These are phyloP conservation scores for Pyricularia pennisetigena DNA, from an alignment of 2,329 filamentous ascomycete species.

Conservation along the genomic window DNA sequence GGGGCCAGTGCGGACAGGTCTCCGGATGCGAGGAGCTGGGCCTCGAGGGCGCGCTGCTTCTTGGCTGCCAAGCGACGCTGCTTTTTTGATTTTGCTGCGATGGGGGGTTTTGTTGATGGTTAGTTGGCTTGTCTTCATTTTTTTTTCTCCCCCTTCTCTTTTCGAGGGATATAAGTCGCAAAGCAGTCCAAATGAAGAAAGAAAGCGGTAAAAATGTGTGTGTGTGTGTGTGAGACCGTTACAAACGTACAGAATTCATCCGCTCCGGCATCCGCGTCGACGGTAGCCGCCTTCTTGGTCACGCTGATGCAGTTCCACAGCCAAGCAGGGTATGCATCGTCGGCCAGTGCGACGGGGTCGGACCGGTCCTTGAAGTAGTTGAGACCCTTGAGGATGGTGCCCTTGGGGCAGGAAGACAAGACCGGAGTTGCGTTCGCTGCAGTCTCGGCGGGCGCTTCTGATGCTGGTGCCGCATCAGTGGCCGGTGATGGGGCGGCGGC, in stretches of 20 bases:
- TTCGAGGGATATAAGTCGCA: not conserved
- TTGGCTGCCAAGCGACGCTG: slow-evolving; percentile 64
- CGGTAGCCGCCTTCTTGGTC: slow-evolving; percentile 39
- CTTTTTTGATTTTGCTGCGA: slow-evolving; percentile 72
- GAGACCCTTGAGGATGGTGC: slow-evolving; percentile 61
- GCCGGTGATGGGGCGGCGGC: slow-evolving; percentile 17
- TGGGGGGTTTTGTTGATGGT: not conserved
- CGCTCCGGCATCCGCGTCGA: slow-evolving; percentile 43
- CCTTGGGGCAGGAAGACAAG: slow-evolving; percentile 49
- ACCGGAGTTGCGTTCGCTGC: slow-evolving; percentile 9
- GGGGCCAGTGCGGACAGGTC: slow-evolving; percentile 55
- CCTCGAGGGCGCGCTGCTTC: slow-evolving; percentile 45
- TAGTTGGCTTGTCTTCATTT: not conserved
- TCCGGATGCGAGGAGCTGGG: slow-evolving; percentile 51
- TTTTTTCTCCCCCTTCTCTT: too few species aligned
- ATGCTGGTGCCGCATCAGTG: slow-evolving; percentile 9
- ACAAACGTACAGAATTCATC: slow-evolving; percentile 73
- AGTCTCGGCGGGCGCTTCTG: slow-evolving; percentile 6
- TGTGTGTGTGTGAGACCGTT: too few species aligned
- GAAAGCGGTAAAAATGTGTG: too few species aligned
- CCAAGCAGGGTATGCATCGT: slow-evolving; percentile 73
- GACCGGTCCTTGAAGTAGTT: slow-evolving; percentile 67
- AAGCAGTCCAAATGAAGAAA: not conserved
- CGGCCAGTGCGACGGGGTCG: slow-evolving; percentile 64
- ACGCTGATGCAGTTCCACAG: slow-evolving; percentile 64